Conservation (phyloP, 1,139 yeast genomes). For the Kluyveromyces marxianus region DNA sequence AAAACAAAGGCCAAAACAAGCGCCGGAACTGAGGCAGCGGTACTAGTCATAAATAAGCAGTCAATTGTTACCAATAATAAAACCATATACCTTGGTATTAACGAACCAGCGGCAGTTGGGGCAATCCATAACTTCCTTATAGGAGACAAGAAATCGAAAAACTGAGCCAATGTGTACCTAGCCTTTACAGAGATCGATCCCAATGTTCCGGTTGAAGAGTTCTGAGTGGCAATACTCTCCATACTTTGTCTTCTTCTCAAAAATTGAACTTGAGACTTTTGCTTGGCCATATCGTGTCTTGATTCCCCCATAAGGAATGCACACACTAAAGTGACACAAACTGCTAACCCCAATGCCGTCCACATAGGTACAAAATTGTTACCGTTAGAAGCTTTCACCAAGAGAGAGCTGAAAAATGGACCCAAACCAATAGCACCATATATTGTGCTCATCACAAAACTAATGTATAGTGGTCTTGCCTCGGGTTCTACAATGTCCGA, state of each 20-base stretch:
- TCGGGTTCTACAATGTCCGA: slow-evolving; percentile 48
- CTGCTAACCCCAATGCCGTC: slow-evolving; percentile 10
- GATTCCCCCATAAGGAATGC: slow-evolving; percentile 44
- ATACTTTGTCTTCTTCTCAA: slow-evolving; percentile 30
- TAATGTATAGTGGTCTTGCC: slow-evolving; percentile 43
- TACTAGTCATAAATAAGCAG: slow-evolving; percentile 32
- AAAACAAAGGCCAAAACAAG: slow-evolving; percentile 52
- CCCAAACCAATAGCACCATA: slow-evolving; percentile 49
- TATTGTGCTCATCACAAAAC: slow-evolving; percentile 42
- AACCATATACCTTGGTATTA: slow-evolving; percentile 41
- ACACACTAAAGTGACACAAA: slow-evolving; percentile 25
- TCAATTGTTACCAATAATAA: slow-evolving; percentile 43
- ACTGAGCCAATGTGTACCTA: slow-evolving; percentile 7
- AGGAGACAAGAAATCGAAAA: slow-evolving; percentile 36
- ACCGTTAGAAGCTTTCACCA: slow-evolving; percentile 14
- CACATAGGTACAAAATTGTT: slow-evolving; percentile 12
- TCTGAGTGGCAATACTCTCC: slow-evolving; percentile 23
- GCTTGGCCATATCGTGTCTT: slow-evolving; percentile 40
- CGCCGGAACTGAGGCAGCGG: slow-evolving; percentile 37
- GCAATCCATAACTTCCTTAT: slow-evolving; percentile 40
- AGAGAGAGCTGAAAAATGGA: slow-evolving; percentile 44
- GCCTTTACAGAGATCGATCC: not conserved
- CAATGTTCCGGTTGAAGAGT: slow-evolving; percentile 1
- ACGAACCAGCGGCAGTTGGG: slow-evolving; percentile 25
- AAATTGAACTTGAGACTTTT: slow-evolving; percentile 33